Conservation (phyloP, 2,329 filamentous ascomycete species). For the Exserohilum turcica region DNA sequence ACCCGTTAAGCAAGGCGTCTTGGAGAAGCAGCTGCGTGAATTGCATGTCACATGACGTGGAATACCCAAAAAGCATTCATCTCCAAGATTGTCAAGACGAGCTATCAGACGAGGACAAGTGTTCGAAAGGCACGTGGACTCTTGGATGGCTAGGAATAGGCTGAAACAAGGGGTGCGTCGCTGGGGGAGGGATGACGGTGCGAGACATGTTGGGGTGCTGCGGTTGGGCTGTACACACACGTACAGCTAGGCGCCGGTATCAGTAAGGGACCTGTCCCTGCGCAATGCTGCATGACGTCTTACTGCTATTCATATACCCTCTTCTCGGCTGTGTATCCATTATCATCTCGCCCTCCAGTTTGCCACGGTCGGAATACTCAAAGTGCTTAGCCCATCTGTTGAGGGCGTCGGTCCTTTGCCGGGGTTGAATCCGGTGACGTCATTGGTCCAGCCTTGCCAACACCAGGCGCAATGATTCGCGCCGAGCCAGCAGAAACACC, state of each 20-base stretch:
- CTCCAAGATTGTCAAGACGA: no score
- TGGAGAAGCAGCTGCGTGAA: no score
- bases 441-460: not conserved
- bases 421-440: not conserved
- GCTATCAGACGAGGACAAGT: no score
- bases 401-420: not conserved
- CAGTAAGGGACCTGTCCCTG: not conserved
- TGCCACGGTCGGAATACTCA: not conserved
- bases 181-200: no score
- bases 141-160: no score
- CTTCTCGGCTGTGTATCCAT: not conserved
- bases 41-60: no score
- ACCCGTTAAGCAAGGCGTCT: no score
- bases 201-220: no score
- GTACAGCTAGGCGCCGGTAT: not conserved
- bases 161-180: no score
- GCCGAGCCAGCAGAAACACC: not conserved
- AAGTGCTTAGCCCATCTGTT: not conserved
- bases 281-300: not conserved
- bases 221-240: no score
- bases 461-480: not conserved
- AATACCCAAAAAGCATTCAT: no score
- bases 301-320: not conserved
- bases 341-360: not conserved
- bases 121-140: no score